A percentile compares a stretch with the other conserved stretches of the same genome.
These are phyloP conservation scores for Draba incana DNA, from an alignment of 345 rosid species.

Conservation along the genomic window DNA sequence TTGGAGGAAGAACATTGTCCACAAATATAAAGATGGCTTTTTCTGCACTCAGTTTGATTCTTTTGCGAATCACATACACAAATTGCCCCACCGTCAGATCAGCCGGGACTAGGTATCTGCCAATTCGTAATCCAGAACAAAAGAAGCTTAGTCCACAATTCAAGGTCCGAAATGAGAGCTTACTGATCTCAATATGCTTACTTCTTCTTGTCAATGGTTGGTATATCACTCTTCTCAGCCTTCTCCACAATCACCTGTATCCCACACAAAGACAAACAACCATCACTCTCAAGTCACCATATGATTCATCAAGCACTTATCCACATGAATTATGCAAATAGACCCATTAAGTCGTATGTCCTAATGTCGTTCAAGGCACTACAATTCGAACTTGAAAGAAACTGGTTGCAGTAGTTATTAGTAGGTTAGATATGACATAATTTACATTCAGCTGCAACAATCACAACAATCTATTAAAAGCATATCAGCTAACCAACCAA, in stretches of 20 bases:
- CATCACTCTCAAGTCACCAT: constrained; percentile 13
- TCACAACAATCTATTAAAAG: background rate
- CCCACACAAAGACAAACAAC: constrained; percentile 5
- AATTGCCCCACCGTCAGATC: constrained; percentile 89
- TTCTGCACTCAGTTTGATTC: constrained; percentile 82
- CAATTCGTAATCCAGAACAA: background rate
- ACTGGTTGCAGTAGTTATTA: too few relatives aligned
- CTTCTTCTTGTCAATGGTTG: constrained; percentile 87
- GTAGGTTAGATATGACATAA: too few relatives aligned
- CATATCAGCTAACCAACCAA: background rate
- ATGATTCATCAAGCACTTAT: background rate
- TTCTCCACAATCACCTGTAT: constrained; percentile 85
- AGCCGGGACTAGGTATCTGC: constrained; percentile 84
- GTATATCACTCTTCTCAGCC: constrained; percentile 81
- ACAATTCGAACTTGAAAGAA: background rate
- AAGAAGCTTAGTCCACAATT: constrained; percentile 22
- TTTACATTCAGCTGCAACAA: too few relatives aligned
- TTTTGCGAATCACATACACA: constrained; percentile 84
- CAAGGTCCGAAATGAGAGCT: background rate
- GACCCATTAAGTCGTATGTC: background rate
- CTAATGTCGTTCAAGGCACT: background rate
- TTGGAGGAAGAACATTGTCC: constrained; percentile 79
- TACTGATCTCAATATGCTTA: constrained; percentile 37
- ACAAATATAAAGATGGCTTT: constrained; percentile 88
- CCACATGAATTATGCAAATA: background rate